Base-by-base conservation (phyloP, 108 stramenopile species). In the Pseudonitzschia multistriata region DNA sequence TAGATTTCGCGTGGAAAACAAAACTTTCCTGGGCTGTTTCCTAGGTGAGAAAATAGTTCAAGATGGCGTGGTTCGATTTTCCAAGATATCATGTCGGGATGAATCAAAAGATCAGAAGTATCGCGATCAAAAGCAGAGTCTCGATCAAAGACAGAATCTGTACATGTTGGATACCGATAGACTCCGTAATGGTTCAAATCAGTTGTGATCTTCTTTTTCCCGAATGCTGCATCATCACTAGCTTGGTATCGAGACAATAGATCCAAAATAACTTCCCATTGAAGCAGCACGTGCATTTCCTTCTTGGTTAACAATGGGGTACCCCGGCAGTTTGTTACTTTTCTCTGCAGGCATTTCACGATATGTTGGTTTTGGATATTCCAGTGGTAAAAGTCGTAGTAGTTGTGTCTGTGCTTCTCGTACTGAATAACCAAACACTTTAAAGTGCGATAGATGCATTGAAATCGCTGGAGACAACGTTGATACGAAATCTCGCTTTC, bases 11-110 rank as follows among this genome's bases (percentile, higher is more conserved):
- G 87, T n/a, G 78, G 68, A n/a, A 88, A 52, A 28, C 49, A 75
- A 24, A 59, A 79, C 13, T 33, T 50, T 15, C 87, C 87, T 10
- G 75, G 74, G 39, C 67, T 81, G 36, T 84, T 76, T 19, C 71
- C 74, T 57, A 87, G 77, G 57, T 79, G 61, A 5, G 73, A 67
- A 77, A 87, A 82, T n/a, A 49, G 62, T 56, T 72, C 68, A 13
- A 87, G 73, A 73, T 84, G 70, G 19, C 71, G 25, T n/a, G 79
- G 83, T 69, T 87, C 85, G 13, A 74, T 39, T 52, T 85, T 85
- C 60, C 66, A 78, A 3, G 60, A 33, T 22, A 56, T 67, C 50
- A 40, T 47, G 5, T 59, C 14, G n/a, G 30, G 45, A 37, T 42
- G 10, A 29, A 63, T 34, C 2, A 22, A 36, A 35, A 29, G 63